Percentiles rank a stretch among this genome's conserved stretches.
These are phyloP conservation scores for Corniculantispora saksenae DNA, from an alignment of 2,329 filamentous ascomycete genomes.

Conservation along the genomic window DNA sequence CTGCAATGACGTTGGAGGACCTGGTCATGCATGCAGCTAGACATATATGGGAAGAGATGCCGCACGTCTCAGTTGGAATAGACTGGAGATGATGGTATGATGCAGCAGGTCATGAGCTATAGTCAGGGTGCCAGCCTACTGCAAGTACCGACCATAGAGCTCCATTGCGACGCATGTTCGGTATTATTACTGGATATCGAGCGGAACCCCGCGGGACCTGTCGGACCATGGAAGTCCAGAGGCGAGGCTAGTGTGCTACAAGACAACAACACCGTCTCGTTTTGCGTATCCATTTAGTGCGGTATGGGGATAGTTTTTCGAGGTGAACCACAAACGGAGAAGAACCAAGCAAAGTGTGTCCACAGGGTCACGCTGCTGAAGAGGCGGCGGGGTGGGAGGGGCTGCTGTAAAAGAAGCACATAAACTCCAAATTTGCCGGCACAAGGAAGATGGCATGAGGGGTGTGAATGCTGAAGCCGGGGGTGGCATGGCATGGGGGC, in stretches of 20 bases:
- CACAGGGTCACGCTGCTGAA: background rate
- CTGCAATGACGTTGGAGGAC: conserved; percentile 5
- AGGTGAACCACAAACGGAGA: background rate
- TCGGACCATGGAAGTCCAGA: background rate
- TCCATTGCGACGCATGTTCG: conserved; percentile 8
- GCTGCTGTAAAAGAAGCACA: background rate
- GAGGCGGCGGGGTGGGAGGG: background rate
- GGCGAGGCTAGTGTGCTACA: background rate
- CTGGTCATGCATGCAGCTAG: conserved; percentile 7
- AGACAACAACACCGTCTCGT: background rate
- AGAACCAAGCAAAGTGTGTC: background rate
- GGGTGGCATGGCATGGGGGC: background rate
- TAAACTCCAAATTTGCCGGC: background rate
- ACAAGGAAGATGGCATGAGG: too few relatives aligned
- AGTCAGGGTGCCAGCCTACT: background rate
- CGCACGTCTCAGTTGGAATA: conserved; percentile 2
- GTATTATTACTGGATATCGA: conserved; percentile 13
- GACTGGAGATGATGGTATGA: background rate
- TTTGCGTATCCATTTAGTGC: background rate
- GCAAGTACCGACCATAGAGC: conserved; percentile 3
- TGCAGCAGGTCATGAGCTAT: background rate
- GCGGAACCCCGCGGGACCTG: background rate
- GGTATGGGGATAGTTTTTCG: background rate
- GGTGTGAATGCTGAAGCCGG: too few relatives aligned
- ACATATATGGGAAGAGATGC: background rate